These are phyloP conservation scores for Trichoderma oligosporum DNA, from an alignment of 2,329 filamentous ascomycete species.

Conservation along the genomic window DNA sequence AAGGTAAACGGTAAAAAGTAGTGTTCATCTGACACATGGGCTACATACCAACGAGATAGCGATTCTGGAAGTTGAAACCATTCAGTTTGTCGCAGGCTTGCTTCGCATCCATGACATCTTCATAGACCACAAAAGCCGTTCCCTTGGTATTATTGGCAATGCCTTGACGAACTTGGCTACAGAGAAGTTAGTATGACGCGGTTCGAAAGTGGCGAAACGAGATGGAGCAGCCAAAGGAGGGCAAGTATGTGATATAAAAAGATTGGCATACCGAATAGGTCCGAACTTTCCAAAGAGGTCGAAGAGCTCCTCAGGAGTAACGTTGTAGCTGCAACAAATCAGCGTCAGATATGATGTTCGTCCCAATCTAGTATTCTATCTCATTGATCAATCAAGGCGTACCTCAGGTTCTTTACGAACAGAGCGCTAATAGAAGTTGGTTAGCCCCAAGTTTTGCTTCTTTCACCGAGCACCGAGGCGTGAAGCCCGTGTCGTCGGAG, in stretches of 20 bases:
- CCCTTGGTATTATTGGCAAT: conserved; percentile 97
- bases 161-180: conserved; percentile 94
- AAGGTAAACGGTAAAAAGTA: not conserved
- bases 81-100: conserved; percentile 99
- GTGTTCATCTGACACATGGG: not conserved
- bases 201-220: conserved; percentile 12
- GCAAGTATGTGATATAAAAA: too few relatives aligned
- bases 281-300: conserved; percentile 98
- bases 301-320: conserved; percentile 95
- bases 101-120: conserved; percentile 98
- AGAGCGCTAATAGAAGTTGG: conserved; percentile 67
- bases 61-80: conserved; percentile 99
- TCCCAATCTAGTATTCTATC: not conserved
- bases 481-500: conserved; percentile 7
- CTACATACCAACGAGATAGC: conserved; percentile 87
- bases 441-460: conserved; percentile 31
- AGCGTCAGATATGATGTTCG: conserved; percentile 21
- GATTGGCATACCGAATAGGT: conserved; percentile 77
- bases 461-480: not conserved
- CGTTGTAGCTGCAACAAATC: conserved; percentile 84
- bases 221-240: not conserved
- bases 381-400: conserved; percentile 21
- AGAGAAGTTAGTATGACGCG: conserved; percentile 18
- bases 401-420: conserved; percentile 99
- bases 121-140: conserved; percentile 98